Evolutionary conservation across 2,329 filamentous ascomycete species (phyloP), one percentile per base, ranked within the genome.

Genomic region (Cordyceps javanica): DNA sequence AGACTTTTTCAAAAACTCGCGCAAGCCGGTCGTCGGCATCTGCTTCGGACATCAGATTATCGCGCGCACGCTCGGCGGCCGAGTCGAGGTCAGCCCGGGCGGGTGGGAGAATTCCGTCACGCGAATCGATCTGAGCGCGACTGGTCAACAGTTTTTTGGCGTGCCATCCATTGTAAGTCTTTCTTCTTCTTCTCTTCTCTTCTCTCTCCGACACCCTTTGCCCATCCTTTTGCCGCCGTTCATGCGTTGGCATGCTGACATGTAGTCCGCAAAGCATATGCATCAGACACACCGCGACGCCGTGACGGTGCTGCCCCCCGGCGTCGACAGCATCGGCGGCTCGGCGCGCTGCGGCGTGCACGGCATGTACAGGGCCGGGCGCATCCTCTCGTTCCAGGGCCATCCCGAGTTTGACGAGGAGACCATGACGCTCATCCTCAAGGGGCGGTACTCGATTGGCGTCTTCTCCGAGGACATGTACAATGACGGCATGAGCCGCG

Each of bases 1-100:
- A 19, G 63, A 64, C 39, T 70, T 68, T 5, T 64, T 67, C 39
- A 60, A 59, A 3, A 64, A 67, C 11, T 67, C 71, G 11, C 64
- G 67, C 4, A 62, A 64, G 16, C 71, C 68, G 6, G 66, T 78
- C 0, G 68, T 78, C 10, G 77, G 77, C 1, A 69, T 78, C 38
- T 79, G 77, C 61, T 79, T 78, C 60, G 76, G 77, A 1, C 76
- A 79, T 51, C 76, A 79, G 63, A 77, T 79, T 28, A 62, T 79
- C 32, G 77, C 71, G 2, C 67, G 76, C 3, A 75, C 76, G 2
- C 64, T 75, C 28, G 72, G 69, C 42, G 69, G 72, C 5, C 65
- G 66, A 28, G 67, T 76, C 2, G 71, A 69, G 10, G 69, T 70
- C 60, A 74, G 69, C 34, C 67, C 72, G 2, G 69, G 67, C 19